phyloP scores from a whole-genome alignment of 2,329 filamentous ascomycete species.

The Aspergillus novoparasiticus region DNA sequence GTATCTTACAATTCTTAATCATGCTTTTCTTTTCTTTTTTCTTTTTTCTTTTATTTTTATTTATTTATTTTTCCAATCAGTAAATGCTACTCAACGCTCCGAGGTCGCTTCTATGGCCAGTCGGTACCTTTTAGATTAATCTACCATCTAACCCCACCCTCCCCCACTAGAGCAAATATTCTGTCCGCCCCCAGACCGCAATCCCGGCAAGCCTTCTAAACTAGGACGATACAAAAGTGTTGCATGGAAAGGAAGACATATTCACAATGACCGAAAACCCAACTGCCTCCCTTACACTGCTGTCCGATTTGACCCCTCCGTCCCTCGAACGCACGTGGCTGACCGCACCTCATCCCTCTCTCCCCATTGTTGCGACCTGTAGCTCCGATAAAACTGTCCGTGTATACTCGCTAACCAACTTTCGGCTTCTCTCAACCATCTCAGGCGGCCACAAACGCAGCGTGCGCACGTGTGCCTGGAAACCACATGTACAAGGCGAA shows the following conservation, averaged over 20 bases:
- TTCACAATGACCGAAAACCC: conserved; percentile 7
- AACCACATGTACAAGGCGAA: conserved; percentile 67
- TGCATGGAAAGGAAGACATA: not conserved
- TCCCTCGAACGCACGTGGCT: conserved; percentile 74
- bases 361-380: conserved; percentile 85
- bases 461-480: conserved; percentile 86
- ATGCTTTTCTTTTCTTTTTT: no score
- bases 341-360: conserved; percentile 79
- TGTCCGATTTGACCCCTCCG: conserved; percentile 58
- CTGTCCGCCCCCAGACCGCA: not conserved
- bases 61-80: no score
- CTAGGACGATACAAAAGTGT: not conserved
- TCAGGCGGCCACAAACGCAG: conserved; percentile 88
- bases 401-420: conserved; percentile 82
- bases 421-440: conserved; percentile 76
- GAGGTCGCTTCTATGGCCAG: not conserved
- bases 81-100: not conserved
- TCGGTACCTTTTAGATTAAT: no score
- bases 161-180: not conserved
- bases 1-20: not conserved
- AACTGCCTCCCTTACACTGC: conserved; percentile 35
- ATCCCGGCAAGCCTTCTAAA: not conserved
- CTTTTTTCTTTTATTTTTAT: no score
- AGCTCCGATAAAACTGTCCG: conserved; percentile 84
- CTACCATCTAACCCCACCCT: not conserved